Evolutionary conservation across 106 monocot species (phyloP).

Genomic region (Ottelia alismoides): DNA sequence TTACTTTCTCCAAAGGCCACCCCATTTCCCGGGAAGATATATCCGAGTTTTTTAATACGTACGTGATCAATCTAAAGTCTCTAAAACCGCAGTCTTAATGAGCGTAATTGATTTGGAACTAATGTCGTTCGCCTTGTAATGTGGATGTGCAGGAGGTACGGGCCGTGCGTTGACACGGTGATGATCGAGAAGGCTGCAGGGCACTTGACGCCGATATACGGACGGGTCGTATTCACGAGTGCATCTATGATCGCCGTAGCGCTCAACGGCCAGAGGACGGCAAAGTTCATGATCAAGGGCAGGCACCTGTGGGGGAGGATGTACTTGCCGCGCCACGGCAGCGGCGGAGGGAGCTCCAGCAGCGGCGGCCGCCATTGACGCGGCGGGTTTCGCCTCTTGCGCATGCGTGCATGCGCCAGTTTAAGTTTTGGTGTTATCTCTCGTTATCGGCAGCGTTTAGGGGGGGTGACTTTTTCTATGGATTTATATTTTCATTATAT

Average conservation of each 20-base stretch:
- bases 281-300: conserved; percentile 20
- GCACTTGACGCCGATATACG: conserved; percentile 12
- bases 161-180: conserved; percentile 11
- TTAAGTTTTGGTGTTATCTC: too few species aligned
- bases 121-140: too few species aligned
- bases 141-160: conserved; percentile 15
- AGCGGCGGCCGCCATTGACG: too few species aligned
- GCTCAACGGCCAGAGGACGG: conserved; percentile 13
- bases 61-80: not conserved
- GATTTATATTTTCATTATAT: too few species aligned
- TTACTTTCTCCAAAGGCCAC: conserved; percentile 13
- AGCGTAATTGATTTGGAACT: too few species aligned
- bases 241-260: conserved; percentile 3
- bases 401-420: too few species aligned
- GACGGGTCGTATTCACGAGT: conserved; percentile 11
- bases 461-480: too few species aligned
- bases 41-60: conserved; percentile 6
- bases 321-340: conserved; percentile 13
- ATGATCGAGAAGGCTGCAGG: conserved; percentile 12
- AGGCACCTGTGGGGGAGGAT: conserved; percentile 21
- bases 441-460: too few species aligned
- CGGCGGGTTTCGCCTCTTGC: too few species aligned
- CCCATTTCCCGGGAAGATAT: conserved; percentile 12
- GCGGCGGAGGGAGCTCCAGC: too few species aligned
- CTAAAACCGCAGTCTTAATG: too few species aligned